phyloP scores from a whole-genome alignment of 2,329 filamentous ascomycete genomes.

The Fusarium albidum region DNA sequence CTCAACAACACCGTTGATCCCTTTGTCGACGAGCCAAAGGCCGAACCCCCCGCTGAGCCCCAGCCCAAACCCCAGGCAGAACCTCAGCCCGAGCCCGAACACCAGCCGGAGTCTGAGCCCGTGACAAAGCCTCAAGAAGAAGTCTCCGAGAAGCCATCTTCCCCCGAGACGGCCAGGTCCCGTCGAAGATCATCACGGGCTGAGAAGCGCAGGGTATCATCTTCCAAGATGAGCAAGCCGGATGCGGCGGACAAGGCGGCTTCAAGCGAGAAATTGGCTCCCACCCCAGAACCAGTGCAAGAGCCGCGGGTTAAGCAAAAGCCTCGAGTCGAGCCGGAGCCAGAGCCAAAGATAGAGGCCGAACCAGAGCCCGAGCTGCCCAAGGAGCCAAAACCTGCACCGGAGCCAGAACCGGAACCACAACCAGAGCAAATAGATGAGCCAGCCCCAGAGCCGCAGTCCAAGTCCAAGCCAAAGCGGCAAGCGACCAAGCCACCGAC shows the following conservation, averaged over 20 bases:
- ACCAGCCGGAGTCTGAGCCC: no score
- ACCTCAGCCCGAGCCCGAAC: no score
- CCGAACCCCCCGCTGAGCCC: not conserved
- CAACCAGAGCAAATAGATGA: slow-evolving; percentile 22
- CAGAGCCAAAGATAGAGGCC: not conserved
- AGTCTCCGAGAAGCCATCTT: slow-evolving; percentile 20
- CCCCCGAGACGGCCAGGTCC: slow-evolving; percentile 33
- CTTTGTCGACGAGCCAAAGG: slow-evolving; percentile 58
- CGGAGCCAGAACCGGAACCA: not conserved
- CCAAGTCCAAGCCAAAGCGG: slow-evolving; percentile 30
- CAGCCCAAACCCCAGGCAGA: no score
- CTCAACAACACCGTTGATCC: slow-evolving; percentile 69
- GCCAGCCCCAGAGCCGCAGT: slow-evolving; percentile 16
- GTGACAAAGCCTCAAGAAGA: slow-evolving; percentile 22
- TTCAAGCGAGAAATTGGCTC: slow-evolving; percentile 10
- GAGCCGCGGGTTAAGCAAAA: slow-evolving; percentile 14
- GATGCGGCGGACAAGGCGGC: slow-evolving; percentile 26
- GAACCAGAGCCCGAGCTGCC: slow-evolving; percentile 8
- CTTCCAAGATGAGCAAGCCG: slow-evolving; percentile 28
- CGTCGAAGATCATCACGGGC: slow-evolving; percentile 37
- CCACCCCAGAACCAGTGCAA: slow-evolving; percentile 9
- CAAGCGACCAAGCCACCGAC: slow-evolving; percentile 29
- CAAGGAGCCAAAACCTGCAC: not conserved
- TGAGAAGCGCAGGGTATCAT: slow-evolving; percentile 33
- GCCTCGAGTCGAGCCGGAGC: slow-evolving; percentile 5